A percentile compares a stretch with the other conserved stretches of the same genome.
phyloP scores from a whole-genome alignment of 192 early-diverging fungal genomes.

The Backusella luteola region DNA sequence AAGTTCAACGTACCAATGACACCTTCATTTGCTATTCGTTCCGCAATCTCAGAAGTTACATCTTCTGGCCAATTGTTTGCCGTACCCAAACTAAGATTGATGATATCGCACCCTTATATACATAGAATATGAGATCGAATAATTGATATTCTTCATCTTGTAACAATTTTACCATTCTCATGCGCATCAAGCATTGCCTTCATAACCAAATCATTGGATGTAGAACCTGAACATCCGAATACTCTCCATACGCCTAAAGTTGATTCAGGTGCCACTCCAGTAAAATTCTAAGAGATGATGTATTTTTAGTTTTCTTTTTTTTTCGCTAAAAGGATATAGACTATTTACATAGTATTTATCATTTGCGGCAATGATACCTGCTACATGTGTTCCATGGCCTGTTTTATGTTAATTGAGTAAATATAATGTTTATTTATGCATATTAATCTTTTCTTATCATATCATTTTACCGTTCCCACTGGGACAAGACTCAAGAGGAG shows the following conservation, averaged over 20 bases:
- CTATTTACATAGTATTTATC: slow-evolving; percentile 36
- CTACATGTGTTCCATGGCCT: slow-evolving; percentile 71
- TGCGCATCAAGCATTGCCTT: slow-evolving; percentile 72
- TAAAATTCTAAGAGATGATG: slow-evolving; percentile 39
- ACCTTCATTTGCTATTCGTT: slow-evolving; percentile 44
- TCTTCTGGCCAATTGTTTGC: slow-evolving; percentile 60
- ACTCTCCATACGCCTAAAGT: slow-evolving; percentile 80
- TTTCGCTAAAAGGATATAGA: not conserved
- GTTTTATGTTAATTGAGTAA: too few relatives aligned
- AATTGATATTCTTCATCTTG: not conserved
- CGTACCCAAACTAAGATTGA: slow-evolving; percentile 84
- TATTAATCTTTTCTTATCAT: not conserved
- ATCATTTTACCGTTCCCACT: slow-evolving; percentile 4
- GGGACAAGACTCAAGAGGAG: slow-evolving; percentile 53
- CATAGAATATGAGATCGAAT: not conserved
- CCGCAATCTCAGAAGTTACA: slow-evolving; percentile 55
- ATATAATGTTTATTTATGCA: not conserved
- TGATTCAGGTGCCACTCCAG: slow-evolving; percentile 64
- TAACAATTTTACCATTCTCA: slow-evolving; percentile 38
- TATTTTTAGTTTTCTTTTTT: not conserved
- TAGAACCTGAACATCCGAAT: slow-evolving; percentile 73
- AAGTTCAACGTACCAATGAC: slow-evolving; percentile 15
- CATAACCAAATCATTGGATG: slow-evolving; percentile 72
- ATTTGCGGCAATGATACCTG: slow-evolving; percentile 58
- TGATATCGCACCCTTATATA: slow-evolving; percentile 62